phyloP scores from a whole-genome alignment of 352 stramenopile genomes.

The Thraustochytrium striatum region DNA sequence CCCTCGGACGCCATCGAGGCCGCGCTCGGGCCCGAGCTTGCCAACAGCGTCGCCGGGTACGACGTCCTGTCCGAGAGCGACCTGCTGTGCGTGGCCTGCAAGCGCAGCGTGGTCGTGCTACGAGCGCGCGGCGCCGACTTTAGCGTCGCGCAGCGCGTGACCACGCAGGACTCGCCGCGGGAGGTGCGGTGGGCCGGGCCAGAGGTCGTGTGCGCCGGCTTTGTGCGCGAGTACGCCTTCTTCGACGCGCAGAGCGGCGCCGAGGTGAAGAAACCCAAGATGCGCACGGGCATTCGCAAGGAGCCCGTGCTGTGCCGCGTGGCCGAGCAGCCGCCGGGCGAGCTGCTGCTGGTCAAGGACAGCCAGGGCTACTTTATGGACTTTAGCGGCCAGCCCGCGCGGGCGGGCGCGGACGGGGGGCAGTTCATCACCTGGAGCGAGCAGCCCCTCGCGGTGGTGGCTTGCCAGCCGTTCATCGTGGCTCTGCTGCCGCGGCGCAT shows the following conservation, averaged over 20 bases:
- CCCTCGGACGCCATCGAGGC: constrained; percentile 12
- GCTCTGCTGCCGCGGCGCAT: neutral
- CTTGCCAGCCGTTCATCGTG: constrained; percentile 36
- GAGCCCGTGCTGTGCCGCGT: constrained; percentile 22
- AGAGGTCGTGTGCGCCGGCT: constrained; percentile 18
- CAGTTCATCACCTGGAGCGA: constrained; percentile 22
- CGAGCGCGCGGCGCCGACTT: neutral
- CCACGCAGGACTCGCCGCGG: neutral
- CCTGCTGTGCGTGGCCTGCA: constrained; percentile 21
- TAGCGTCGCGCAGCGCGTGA: neutral
- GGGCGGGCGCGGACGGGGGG: neutral
- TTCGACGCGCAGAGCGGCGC: constrained; percentile 7
- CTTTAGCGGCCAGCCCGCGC: constrained; percentile 19
- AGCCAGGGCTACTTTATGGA: constrained; percentile 38
- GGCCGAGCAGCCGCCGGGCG: neutral
- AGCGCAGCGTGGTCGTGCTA: constrained; percentile 19
- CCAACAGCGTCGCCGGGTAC: neutral
- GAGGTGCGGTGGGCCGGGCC: constrained; percentile 18
- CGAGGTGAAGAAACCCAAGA: constrained; percentile 7
- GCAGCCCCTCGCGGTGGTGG: neutral
- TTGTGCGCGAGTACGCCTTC: constrained; percentile 35
- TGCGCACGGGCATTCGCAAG: constrained; percentile 31
- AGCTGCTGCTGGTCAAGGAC: constrained; percentile 28
- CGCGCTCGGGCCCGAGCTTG: neutral
- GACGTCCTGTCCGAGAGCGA: neutral